phyloP scores from a whole-genome alignment of 345 rosid species.

The Pseudoturritis turrita region DNA sequence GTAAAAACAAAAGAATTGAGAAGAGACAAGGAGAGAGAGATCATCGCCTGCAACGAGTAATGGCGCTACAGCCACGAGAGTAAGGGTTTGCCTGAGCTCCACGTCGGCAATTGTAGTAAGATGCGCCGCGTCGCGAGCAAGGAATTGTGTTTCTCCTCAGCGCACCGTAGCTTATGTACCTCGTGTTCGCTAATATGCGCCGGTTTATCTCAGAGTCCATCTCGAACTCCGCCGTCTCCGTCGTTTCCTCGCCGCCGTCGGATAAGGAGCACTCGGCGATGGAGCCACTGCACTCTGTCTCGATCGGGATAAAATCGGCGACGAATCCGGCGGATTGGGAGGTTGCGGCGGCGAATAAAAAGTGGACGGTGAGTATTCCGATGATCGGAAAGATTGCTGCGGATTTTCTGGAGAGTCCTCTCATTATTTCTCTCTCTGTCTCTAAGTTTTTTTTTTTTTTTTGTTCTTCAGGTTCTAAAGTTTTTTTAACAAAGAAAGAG shows the following conservation, averaged over 20 bases:
- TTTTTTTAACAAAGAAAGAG: not conserved
- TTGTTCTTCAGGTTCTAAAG: not conserved
- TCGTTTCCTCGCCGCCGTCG: not conserved
- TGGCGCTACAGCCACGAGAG: conserved; percentile 69
- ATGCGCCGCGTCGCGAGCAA: conserved; percentile 83
- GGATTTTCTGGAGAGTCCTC: conserved; percentile 13
- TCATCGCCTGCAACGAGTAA: conserved; percentile 67
- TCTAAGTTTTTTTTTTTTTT: not conserved
- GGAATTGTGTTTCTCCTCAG: conserved; percentile 70
- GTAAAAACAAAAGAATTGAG: conserved; percentile 2
- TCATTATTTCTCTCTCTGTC: conserved; percentile 8
- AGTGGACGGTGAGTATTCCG: conserved; percentile 45
- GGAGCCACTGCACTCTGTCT: conserved; percentile 55
- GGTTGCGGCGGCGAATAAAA: conserved; percentile 5
- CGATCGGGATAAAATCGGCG: conserved; percentile 36
- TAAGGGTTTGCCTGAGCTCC: conserved; percentile 84
- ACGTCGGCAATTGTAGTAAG: conserved; percentile 78
- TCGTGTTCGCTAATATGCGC: conserved; percentile 62
- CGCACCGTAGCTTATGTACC: conserved; percentile 82
- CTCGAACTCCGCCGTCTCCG: conserved; percentile 37
- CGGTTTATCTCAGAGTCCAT: conserved; percentile 75
- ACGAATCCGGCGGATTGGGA: conserved; percentile 34
- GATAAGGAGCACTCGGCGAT: conserved; percentile 55
- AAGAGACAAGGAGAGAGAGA: not conserved
- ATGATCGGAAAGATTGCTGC: conserved; percentile 19